Percentiles rank a stretch among this genome's conserved stretches.
Conservation (phyloP, 306 rosid genomes). For the Fagus crenata region DNA sequence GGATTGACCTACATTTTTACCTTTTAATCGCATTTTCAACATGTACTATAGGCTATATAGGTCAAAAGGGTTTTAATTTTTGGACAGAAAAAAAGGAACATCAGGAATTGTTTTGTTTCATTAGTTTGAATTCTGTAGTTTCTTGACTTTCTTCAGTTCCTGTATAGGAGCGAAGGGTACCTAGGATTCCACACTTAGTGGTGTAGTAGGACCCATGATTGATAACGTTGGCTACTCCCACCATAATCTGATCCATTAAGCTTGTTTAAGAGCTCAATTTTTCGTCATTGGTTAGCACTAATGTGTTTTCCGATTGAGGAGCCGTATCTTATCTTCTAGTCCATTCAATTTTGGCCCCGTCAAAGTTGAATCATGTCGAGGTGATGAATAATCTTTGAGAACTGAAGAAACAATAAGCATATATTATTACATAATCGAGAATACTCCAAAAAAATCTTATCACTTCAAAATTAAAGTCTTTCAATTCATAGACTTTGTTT, state of each 20-base stretch:
- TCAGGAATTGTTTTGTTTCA: background rate
- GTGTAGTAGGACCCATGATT: constrained; percentile 54
- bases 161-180: constrained; percentile 17
- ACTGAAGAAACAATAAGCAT: no score
- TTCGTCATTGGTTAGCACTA: constrained; percentile 8
- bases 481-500: no score
- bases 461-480: no score
- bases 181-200: constrained; percentile 66
- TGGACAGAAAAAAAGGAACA: background rate
- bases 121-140: background rate
- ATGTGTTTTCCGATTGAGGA: background rate
- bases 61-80: constrained; percentile 33
- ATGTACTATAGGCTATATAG: background rate
- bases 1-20: constrained; percentile 42
- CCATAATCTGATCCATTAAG: constrained; percentile 17
- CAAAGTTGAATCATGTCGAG: background rate
- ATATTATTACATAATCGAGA: no score
- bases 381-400: no score
- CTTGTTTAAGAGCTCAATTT: constrained; percentile 4
- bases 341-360: background rate
- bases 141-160: background rate
- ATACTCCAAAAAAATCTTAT: no score
- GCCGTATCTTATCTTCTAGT: background rate
- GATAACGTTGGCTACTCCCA: constrained; percentile 21
- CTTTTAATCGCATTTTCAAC: background rate